Evolutionary conservation across 2,329 filamentous ascomycete genomes (phyloP).

Genomic region (Amylocarpus encephaloides): DNA sequence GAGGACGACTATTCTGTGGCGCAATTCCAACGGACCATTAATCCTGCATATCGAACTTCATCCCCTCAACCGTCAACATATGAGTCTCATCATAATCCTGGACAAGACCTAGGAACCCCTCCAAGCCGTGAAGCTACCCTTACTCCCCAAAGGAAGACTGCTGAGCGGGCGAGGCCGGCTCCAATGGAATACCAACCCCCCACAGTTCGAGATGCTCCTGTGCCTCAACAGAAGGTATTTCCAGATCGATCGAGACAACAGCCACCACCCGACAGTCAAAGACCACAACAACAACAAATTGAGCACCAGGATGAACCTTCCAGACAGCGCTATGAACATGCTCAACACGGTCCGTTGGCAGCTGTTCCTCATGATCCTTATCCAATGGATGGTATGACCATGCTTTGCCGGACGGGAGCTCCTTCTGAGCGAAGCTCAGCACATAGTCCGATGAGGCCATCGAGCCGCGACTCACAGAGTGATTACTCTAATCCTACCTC

Average conservation of each 20-base stretch:
- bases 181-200: conserved; percentile 17
- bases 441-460: conserved; percentile 64
- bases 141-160: conserved; percentile 43
- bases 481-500: conserved; percentile 87
- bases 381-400: conserved; percentile 92
- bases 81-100: conserved; percentile 83
- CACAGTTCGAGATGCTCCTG: conserved; percentile 37
- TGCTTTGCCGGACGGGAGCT: conserved; percentile 78
- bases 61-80: conserved; percentile 92
- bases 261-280: not conserved
- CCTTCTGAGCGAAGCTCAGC: conserved; percentile 62
- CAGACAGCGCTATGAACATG: conserved; percentile 23
- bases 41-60: conserved; percentile 90
- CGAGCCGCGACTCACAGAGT: conserved; percentile 82
- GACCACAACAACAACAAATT: conserved; percentile 17
- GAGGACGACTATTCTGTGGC: conserved; percentile 95
- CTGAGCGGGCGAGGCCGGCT: conserved; percentile 20
- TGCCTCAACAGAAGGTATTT: conserved; percentile 41
- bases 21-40: conserved; percentile 91
- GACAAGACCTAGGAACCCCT: conserved; percentile 43
- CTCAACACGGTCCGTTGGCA: conserved; percentile 57
- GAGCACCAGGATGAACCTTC: conserved; percentile 18
- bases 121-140: conserved; percentile 41
- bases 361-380: conserved; percentile 87
- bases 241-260: conserved; percentile 20